Percentiles rank a stretch among this genome's conserved stretches.
These are phyloP conservation scores for Xylaria sp. DNA, from an alignment of 2,329 filamentous ascomycete genomes.

Conservation along the genomic window DNA sequence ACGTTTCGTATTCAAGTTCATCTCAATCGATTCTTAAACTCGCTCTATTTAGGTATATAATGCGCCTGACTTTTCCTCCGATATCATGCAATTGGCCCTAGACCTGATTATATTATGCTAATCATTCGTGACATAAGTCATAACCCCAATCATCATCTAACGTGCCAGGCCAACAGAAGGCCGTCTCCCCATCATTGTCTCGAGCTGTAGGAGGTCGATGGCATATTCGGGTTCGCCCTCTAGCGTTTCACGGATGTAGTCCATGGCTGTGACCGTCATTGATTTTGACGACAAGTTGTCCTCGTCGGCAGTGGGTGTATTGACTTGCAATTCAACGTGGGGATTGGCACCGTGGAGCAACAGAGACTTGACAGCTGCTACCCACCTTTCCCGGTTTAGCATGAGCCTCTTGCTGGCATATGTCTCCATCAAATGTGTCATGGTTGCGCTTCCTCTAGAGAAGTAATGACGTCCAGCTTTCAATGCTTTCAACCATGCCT, in stretches of 20 bases:
- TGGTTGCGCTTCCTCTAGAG: slow-evolving; percentile 39
- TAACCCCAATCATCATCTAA: slow-evolving; percentile 20
- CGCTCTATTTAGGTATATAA: slow-evolving; percentile 13
- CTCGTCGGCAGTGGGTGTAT: slow-evolving; percentile 31
- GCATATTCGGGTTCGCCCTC: slow-evolving; percentile 44
- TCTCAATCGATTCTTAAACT: background rate
- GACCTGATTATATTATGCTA: slow-evolving; percentile 10
- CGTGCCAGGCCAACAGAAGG: slow-evolving; percentile 38
- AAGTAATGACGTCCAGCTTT: slow-evolving; percentile 42
- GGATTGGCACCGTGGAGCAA: slow-evolving; percentile 41
- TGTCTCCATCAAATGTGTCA: slow-evolving; percentile 41
- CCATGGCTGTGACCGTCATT: slow-evolving; percentile 36
- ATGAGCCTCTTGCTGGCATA: slow-evolving; percentile 39
- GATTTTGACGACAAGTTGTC: slow-evolving; percentile 33
- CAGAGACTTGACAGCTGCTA: slow-evolving; percentile 39
- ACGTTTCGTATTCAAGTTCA: background rate
- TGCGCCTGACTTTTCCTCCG: slow-evolving; percentile 12
- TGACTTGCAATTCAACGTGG: slow-evolving; percentile 36
- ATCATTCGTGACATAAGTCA: slow-evolving; percentile 15
- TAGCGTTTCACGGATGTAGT: slow-evolving; percentile 40
- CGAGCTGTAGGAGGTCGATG: slow-evolving; percentile 39
- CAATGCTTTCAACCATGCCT: slow-evolving; percentile 37
- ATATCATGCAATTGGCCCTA: slow-evolving; percentile 9
- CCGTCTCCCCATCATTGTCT: slow-evolving; percentile 38
- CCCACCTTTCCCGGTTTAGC: slow-evolving; percentile 42